These are phyloP conservation scores for Acanthochlamys bracteata DNA, from an alignment of 106 monocot genomes.

Conservation along the genomic window DNA sequence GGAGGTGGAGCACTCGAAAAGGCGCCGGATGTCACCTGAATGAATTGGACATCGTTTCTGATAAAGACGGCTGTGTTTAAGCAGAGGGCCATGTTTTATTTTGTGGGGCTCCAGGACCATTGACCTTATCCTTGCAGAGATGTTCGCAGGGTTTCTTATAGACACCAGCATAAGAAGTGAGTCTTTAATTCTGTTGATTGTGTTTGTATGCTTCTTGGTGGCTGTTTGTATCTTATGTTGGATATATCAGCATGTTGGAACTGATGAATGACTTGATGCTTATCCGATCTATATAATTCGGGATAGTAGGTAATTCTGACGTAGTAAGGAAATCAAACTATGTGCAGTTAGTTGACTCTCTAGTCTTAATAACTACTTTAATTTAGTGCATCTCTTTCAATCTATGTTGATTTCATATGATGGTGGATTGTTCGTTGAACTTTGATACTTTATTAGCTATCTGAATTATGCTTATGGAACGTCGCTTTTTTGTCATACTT, in stretches of 20 bases:
- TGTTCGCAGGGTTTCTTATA: slow-evolving; percentile 19
- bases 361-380: background rate
- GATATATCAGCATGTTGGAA: slow-evolving; percentile 3
- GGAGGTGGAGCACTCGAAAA: slow-evolving; percentile 73
- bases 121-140: slow-evolving; percentile 10
- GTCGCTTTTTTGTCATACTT: too few species aligned
- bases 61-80: background rate
- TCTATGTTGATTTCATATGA: too few species aligned
- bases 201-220: background rate
- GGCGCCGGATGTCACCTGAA: slow-evolving; percentile 38
- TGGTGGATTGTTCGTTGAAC: too few species aligned
- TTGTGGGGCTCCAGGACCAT: background rate
- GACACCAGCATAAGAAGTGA: slow-evolving; percentile 11
- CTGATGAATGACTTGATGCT: slow-evolving; percentile 1
- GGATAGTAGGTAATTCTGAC: background rate
- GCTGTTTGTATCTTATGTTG: slow-evolving; percentile 1
- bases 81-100: background rate
- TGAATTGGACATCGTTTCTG: slow-evolving; percentile 19
- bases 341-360: background rate
- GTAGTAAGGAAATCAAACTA: background rate
- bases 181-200: slow-evolving; percentile 7
- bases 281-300: background rate
- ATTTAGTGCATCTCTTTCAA: background rate
- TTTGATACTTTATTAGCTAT: too few species aligned
- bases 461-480: too few species aligned